Evolutionary conservation across 176 grass and related monocot genomes (phyloP), one percentile per base, ranked within the genome.

Genomic region (Tuctoria greenei): DNA sequence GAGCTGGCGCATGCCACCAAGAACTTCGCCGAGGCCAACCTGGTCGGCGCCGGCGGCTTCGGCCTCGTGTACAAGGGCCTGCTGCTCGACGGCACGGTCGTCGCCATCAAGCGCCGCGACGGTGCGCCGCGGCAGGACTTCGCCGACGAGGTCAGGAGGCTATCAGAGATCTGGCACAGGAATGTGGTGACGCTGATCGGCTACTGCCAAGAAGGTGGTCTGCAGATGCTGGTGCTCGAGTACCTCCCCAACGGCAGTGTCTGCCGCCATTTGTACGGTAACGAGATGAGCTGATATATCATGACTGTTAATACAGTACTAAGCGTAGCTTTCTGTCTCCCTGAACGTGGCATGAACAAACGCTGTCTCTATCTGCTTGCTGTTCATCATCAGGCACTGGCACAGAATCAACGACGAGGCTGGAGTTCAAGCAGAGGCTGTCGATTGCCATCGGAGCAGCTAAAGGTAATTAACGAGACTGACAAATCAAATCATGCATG

Each of bases 351-450:
- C 11, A 10, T 12, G 18, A 56, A 71, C 24, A n/a, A n/a, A n/a
- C n/a, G n/a, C n/a, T n/a, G n/a, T n/a, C n/a, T n/a, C n/a, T n/a
- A n/a, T n/a, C n/a, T n/a, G 15, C 23, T 38, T 27, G 8, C 24
- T 74, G 4, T 76, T 78, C 65, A 50, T 78, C 65, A 50, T 16
- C 85, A 95, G 88, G 84, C 65, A 86, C 41, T 1, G 75, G 86
- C 25, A 86, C 73, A 71, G 82, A 92, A 81, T 82, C 79, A 0
- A 75, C 71, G 79, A 98, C 91, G 5, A 86, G 82, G 68, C 84
- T 98, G 46, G 95, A 97, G 79, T 98, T 98, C 76, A 98, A 98
- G 66, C 91, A 98, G 40, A 93, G 95, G 88, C 84, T 98, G 1
- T 81, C 95, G 0, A 87, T 98, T 44, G 95, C 95, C 61, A 98